Conservation (phyloP, 305 asterid species). For the Stenogyne calaminthoides region DNA sequence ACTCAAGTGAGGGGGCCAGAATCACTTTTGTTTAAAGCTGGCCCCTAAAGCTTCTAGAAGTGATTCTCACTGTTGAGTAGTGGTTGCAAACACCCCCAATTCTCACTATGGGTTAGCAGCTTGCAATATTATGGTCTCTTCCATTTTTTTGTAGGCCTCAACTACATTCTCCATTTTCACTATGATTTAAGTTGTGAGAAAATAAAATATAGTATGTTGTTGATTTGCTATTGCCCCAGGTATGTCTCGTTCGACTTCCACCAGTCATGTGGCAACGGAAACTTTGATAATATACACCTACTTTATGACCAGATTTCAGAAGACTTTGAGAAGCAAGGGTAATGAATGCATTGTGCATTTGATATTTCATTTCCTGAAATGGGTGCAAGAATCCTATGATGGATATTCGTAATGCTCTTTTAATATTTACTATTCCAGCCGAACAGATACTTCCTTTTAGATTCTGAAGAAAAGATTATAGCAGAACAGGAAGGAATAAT, state of each 20-base stretch:
- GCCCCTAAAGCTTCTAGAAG: too few species aligned
- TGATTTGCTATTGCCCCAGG: conserved; percentile 50
- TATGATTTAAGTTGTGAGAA: conserved; percentile 14
- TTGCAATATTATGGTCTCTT: conserved; percentile 18
- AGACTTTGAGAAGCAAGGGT: conserved; percentile 91
- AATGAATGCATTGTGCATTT: conserved; percentile 39
- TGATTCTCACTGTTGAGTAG: too few species aligned
- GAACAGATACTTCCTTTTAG: conserved; percentile 94
- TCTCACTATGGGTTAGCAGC: conserved; percentile 1
- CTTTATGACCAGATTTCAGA: conserved; percentile 68
- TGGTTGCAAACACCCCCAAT: neutral
- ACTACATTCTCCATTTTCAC: conserved; percentile 24
- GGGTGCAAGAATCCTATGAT: conserved; percentile 34
- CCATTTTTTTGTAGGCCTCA: conserved; percentile 16
- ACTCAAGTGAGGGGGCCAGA: too few species aligned
- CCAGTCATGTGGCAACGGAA: conserved; percentile 77
- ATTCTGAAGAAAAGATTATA: conserved; percentile 71
- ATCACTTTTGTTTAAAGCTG: too few species aligned
- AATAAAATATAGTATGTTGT: conserved; percentile 13
- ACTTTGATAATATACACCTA: conserved; percentile 76
- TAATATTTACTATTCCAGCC: conserved; percentile 80
- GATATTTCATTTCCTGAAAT: conserved; percentile 28
- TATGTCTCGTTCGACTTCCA: conserved; percentile 93
- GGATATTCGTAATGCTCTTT: conserved; percentile 49
- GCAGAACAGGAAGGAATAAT: conserved; percentile 82